A percentile compares a stretch with the other conserved stretches of the same genome.
These are phyloP conservation scores for Claviceps arundinis DNA, from an alignment of 2,329 filamentous ascomycete genomes.

Conservation along the genomic window DNA sequence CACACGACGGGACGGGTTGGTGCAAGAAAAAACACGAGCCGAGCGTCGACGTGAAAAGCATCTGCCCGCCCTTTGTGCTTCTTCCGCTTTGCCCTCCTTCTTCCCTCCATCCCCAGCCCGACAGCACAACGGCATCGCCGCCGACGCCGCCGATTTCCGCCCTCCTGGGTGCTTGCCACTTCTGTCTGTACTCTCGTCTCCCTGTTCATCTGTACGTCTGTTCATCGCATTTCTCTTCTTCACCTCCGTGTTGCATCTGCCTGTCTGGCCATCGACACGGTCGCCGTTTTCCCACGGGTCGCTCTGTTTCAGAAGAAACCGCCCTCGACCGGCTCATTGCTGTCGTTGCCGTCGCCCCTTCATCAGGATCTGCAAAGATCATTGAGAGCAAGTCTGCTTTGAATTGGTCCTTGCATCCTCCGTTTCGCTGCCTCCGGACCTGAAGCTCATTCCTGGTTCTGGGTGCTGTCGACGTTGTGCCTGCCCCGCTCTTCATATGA, in stretches of 20 bases:
- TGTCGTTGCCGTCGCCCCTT: background rate
- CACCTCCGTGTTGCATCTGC: background rate
- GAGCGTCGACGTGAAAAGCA: conserved; percentile 9
- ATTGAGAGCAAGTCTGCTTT: background rate
- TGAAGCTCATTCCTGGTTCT: background rate
- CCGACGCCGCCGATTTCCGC: conserved; percentile 13
- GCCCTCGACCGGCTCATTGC: background rate
- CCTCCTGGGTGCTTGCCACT: conserved; percentile 10
- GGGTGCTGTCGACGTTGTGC: background rate
- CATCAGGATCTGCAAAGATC: conserved; percentile 2
- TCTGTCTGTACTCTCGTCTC: conserved; percentile 6
- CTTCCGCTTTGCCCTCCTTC: conserved; percentile 11
- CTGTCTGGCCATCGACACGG: background rate
- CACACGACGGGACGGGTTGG: background rate
- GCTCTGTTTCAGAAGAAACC: conserved; percentile 2
- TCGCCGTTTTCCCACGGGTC: background rate
- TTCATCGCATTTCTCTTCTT: conserved; percentile 2
- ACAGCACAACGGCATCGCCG: conserved; percentile 16
- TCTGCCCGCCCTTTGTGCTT: conserved; percentile 12
- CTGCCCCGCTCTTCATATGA: background rate
- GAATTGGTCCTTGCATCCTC: background rate
- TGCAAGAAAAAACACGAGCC: conserved; percentile 14
- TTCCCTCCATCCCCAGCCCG: conserved; percentile 13
- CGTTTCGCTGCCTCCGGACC: background rate
- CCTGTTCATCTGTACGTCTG: conserved; percentile 4